Evolutionary conservation across 1,284 basidiomycete genomes (phyloP).

Genomic region (Xerocomus amazonicus): DNA sequence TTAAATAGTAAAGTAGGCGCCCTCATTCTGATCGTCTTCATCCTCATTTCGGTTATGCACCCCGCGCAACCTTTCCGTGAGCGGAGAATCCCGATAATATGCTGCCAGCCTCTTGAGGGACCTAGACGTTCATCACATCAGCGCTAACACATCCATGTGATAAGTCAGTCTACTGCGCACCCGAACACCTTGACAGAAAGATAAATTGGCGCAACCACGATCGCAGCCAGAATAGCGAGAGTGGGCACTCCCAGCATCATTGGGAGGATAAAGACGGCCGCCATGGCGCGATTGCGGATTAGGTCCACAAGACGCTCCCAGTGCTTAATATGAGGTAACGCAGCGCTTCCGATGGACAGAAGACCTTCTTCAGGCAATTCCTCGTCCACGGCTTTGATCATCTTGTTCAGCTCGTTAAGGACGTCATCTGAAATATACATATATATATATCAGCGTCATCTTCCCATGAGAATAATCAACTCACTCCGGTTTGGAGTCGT

Average conservation of each 20-base stretch:
- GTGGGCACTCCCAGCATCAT: neutral
- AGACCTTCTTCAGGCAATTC: neutral
- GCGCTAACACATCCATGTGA: too few species aligned
- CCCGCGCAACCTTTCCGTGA: constrained; percentile 2
- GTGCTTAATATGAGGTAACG: neutral
- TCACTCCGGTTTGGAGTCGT: too few species aligned
- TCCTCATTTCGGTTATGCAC: neutral
- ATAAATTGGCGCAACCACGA: neutral
- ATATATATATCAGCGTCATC: too few species aligned
- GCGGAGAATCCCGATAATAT: constrained; percentile 3
- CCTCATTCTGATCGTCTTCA: neutral
- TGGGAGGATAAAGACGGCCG: neutral
- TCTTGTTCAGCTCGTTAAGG: constrained; percentile 19
- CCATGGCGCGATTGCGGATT: neutral
- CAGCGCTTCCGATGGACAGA: neutral
- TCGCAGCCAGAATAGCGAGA: neutral
- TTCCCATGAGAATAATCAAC: too few species aligned
- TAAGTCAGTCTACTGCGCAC: too few species aligned
- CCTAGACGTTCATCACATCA: constrained; percentile 3
- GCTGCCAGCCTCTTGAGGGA: neutral
- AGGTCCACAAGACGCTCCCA: neutral
- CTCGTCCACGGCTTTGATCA: constrained; percentile 14
- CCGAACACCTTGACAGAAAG: too few species aligned
- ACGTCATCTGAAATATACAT: constrained; percentile 16
- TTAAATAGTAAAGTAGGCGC: too few species aligned